Evolutionary conservation across 176 grass and related monocot genomes (phyloP), one percentile per base, ranked within the genome.

Genomic region (Eleusine coracana): DNA sequence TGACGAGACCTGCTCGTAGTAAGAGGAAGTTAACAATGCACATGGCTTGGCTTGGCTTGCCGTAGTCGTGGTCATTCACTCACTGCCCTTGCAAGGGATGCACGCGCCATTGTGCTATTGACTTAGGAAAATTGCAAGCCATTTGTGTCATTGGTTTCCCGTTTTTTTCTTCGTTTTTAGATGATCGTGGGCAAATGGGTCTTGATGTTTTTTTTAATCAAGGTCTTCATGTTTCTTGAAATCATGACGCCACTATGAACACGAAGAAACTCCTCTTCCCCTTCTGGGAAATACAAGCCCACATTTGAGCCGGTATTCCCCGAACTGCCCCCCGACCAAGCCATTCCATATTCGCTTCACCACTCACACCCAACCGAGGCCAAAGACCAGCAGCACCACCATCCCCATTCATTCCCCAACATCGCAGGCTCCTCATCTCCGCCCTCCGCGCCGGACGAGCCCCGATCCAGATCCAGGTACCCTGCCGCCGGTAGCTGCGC

Each of bases 381-480:
- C 76, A 48, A 50, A 50, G 60, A 48, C 44, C 62, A 79, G 4
- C 44, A 45, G 55, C 75, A 8, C 31, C 20, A 60, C 36, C 62
- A 2, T 25, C 11, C n/a, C 58, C 76, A 10, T 52, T 37, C 77
- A 42, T 15, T 79, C 62, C 77, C 63, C 77, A 68, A 37, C 63
- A 23, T n/a, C 6, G 77, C 77, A 80, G 46, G 77, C 18, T 38
- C 44, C 10, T 68, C 77, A 0, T 68, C 77, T 0, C 6, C 77
- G 45, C 77, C 46, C 64, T 39, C 46, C 64, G 31, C 64, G 77
- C 45, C 63, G 77, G 77, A 68, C 63, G 63, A 63, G 77, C 77
- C 20, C 34, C 77, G 77, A 80, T 80, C 77, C 77, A 80, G 77
- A 80, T 80, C 77, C 77, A 80, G 77, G 77, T 68, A 67, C 4